Evolutionary conservation across 2,329 filamentous ascomycete species (phyloP), one percentile per base, ranked within the genome.

Genomic region (Cladosporium sp.): DNA sequence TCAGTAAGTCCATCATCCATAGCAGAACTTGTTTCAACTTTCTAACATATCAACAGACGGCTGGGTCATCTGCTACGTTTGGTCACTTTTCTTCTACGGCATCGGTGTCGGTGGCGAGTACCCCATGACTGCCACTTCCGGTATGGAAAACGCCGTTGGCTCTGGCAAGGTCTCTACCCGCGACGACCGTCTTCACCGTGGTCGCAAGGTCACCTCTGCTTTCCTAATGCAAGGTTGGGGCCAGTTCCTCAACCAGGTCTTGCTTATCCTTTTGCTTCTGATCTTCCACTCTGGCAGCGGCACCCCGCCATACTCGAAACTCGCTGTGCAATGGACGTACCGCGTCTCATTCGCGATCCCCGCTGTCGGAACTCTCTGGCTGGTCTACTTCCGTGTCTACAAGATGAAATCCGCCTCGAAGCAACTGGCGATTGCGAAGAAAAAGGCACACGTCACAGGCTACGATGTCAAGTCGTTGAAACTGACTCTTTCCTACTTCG

Each of bases 201-300:
- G 94, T 69, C 91, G 94, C 75, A 96, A 96, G 79, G 94, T 97
- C 77, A 97, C 93, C 70, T 92, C 90, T 78, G 93, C 94, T 66
- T 98, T 98, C 83, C 80, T 98, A 80, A 97, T 98, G 94, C 94
- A 98, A 80, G 94, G 94, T 64, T 98, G 94, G 94, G 94, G 94
- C 70, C 94, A 98, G 79, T 91, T 97, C 78, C 84, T 91, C 83
- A 98, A 98, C 86, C 94, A 97, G 80, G 89, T 91, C 72, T 80
- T 96, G 65, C 86, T 98, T 69, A 97, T 98, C 74, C 77, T 97
- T 63, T 83, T 96, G 60, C 86, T 97, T 66, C 84, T 96, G 72
- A 91, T 94, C 80, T 95, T 97, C 86, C 92, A 96, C 84, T 88
- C 89, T 74, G 91, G 91, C 66, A 84, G 83, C 67, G 90, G 91